phyloP scores from a whole-genome alignment of 441 rosid genomes.

The Syzygium malaccense region DNA sequence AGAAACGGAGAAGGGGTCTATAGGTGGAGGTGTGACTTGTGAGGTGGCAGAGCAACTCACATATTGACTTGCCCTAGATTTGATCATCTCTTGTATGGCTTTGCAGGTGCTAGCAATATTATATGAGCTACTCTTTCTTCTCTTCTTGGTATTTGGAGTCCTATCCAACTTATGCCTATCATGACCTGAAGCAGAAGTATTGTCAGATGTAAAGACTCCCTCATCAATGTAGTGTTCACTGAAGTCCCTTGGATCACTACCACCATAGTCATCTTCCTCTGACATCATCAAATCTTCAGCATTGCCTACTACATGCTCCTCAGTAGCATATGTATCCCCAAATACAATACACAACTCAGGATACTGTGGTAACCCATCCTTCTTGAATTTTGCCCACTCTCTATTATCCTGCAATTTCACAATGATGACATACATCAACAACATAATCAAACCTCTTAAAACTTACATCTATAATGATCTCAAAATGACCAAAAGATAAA shows the following conservation, averaged over 20 bases:
- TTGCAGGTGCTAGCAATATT: not conserved
- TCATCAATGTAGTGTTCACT: not conserved
- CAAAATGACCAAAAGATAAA: no score
- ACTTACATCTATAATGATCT: no score
- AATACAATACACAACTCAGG: not conserved
- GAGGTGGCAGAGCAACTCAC: no score
- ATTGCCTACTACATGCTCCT: not conserved
- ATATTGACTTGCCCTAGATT: not conserved
- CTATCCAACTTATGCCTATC: not conserved
- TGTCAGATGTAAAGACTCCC: not conserved
- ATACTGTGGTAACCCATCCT: not conserved
- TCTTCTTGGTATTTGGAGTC: not conserved
- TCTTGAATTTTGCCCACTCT: not conserved
- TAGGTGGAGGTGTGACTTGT: no score
- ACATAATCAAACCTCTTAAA: not conserved
- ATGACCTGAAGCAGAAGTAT: not conserved
- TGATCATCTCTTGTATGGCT: not conserved
- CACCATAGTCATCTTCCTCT: not conserved
- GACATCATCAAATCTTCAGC: not conserved
- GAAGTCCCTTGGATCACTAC: not conserved
- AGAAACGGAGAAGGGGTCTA: no score
- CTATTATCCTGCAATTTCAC: not conserved
- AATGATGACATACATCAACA: not conserved
- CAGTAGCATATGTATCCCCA: not conserved
- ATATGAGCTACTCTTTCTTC: not conserved